phyloP scores from a whole-genome alignment of 2,329 filamentous ascomycete genomes.

The Ophiostoma pallidulum region DNA sequence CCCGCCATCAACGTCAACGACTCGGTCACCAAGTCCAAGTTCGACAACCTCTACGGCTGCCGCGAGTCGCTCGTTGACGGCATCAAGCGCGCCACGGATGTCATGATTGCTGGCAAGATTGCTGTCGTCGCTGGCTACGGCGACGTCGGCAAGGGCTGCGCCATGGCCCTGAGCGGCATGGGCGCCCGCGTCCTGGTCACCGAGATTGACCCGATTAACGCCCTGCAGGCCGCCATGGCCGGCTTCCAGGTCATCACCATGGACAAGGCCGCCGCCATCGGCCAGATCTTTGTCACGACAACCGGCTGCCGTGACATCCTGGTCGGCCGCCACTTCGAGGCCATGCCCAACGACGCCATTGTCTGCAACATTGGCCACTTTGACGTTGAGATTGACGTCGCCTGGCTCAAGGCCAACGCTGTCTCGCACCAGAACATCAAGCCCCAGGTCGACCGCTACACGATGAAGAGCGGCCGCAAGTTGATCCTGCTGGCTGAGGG shows the following conservation, averaged over 20 bases:
- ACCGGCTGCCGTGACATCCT: conserved; percentile 99
- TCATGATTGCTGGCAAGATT: conserved; percentile 99
- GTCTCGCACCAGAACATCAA: conserved; percentile 96
- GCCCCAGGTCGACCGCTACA: conserved; percentile 97
- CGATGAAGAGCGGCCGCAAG: conserved; percentile 86
- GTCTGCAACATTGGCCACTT: conserved; percentile 99
- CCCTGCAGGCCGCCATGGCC: conserved; percentile 95
- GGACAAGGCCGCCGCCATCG: conserved; percentile 78
- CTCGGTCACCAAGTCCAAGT: conserved; percentile 99
- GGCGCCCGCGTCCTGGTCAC: conserved; percentile 94
- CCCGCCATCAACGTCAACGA: conserved; percentile 99
- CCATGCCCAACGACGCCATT: conserved; percentile 95
- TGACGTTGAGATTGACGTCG: conserved; percentile 99
- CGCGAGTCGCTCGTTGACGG: conserved; percentile 96
- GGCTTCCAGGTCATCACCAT: conserved; percentile 96
- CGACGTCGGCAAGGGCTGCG: conserved; percentile 98
- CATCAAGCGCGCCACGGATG: conserved; percentile 99
- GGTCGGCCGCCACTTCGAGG: conserved; percentile 82
- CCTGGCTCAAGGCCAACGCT: conserved; percentile 97
- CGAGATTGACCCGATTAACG: conserved; percentile 98
- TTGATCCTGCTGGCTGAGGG: conserved; percentile 98
- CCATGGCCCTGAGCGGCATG: conserved; percentile 91
- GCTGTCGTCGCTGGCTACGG: conserved; percentile 95
- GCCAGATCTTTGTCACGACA: conserved; percentile 99
- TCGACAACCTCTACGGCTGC: conserved; percentile 99